Conservation (phyloP, 257 asterid genomes). For the Nicotiana otophora region DNA sequence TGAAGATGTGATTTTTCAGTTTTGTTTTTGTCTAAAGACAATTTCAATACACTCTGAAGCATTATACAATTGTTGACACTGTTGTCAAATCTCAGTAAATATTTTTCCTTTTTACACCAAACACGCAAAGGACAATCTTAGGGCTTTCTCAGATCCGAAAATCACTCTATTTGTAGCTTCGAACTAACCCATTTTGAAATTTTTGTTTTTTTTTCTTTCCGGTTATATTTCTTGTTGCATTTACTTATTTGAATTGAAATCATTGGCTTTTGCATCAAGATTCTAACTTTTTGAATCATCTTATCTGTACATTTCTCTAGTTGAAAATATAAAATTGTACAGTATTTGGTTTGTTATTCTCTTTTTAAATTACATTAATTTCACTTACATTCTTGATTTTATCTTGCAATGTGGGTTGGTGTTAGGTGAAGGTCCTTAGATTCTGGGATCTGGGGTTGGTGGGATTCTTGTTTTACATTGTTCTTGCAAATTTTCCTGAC, state of each 20-base stretch:
- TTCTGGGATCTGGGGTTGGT: conserved; percentile 37
- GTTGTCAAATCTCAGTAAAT: no score
- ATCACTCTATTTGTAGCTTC: conserved; percentile 20
- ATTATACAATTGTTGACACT: no score
- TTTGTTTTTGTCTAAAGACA: no score
- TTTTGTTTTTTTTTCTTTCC: not conserved
- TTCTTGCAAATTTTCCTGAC: not conserved
- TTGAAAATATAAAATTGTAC: not conserved
- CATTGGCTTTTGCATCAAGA: conserved; percentile 9
- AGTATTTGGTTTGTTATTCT: conserved; percentile 5
- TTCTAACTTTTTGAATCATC: conserved; percentile 15
- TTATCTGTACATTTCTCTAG: not conserved
- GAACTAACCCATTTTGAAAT: conserved; percentile 5
- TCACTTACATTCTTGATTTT: conserved; percentile 12
- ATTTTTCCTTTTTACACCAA: no score
- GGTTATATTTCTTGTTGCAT: not conserved
- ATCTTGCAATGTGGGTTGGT: conserved; percentile 48
- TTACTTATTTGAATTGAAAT: conserved; percentile 20
- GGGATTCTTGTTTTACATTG: conserved; percentile 7
- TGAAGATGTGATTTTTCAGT: no score
- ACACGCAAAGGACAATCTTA: conserved; percentile 27
- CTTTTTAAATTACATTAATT: conserved; percentile 1
- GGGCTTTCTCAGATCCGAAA: conserved; percentile 45
- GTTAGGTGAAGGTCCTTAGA: conserved; percentile 24
- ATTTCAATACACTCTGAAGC: no score